Percentiles rank a stretch among this genome's conserved stretches.
phyloP scores from a whole-genome alignment of 257 asterid genomes.

The Solanum etuberosum region DNA sequence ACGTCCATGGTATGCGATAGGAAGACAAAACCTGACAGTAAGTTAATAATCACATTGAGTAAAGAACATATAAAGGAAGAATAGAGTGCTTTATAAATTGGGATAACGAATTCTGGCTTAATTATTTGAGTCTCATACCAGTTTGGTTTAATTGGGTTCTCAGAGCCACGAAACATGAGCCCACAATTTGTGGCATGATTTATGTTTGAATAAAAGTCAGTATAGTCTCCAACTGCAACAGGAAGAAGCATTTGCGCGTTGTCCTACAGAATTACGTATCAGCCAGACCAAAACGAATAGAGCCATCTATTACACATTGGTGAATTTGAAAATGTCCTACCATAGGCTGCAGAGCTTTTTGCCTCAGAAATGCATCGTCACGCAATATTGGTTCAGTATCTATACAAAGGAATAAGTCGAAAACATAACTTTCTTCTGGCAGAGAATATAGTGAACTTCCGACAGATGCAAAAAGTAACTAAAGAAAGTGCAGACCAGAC shows the following conservation, averaged over 20 bases:
- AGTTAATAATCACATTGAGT: neutral
- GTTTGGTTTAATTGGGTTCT: conserved; percentile 57
- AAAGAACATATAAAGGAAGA: neutral
- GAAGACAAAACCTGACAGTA: conserved; percentile 75
- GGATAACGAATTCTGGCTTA: neutral
- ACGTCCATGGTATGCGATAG: conserved; percentile 96
- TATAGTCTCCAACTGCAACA: conserved; percentile 74
- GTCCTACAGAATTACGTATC: conserved; percentile 23
- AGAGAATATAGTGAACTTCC: neutral
- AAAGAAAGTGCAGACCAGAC: conserved; percentile 37
- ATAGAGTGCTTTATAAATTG: neutral
- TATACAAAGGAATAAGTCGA: conserved; percentile 19
- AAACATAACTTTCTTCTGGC: neutral
- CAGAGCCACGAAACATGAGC: conserved; percentile 73
- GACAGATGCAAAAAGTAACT: neutral
- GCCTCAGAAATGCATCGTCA: conserved; percentile 50
- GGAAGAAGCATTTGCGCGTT: conserved; percentile 85
- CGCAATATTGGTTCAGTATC: conserved; percentile 62
- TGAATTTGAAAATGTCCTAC: conserved; percentile 21
- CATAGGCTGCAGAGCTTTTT: conserved; percentile 62
- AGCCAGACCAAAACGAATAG: neutral
- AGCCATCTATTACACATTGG: neutral
- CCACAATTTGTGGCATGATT: conserved; percentile 91
- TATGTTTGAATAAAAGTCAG: conserved; percentile 83
- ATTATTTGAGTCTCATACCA: conserved; percentile 28